phyloP scores from a whole-genome alignment of 2,329 filamentous ascomycete species.

The Orbilia javanica region DNA sequence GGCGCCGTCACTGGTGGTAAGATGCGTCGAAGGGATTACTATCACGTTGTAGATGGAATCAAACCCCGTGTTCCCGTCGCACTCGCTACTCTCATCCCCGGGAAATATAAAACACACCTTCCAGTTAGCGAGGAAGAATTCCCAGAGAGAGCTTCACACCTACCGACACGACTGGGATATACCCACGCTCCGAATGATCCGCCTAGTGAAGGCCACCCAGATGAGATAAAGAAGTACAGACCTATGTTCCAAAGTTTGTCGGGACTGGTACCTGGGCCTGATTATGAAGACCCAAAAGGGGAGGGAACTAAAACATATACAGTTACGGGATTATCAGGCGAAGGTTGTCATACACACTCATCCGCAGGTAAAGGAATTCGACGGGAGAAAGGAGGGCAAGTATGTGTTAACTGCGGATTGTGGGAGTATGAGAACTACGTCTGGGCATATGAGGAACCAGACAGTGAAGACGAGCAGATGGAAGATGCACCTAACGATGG shows the following conservation, averaged over 20 bases:
- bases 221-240: neutral
- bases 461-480: neutral
- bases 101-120: neutral
- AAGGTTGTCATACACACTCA: slow-evolving; percentile 28
- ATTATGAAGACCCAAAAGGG: slow-evolving; percentile 32
- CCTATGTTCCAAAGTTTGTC: slow-evolving; percentile 7
- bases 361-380: slow-evolving; percentile 4
- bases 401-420: slow-evolving; percentile 47
- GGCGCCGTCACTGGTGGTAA: slow-evolving; percentile 22
- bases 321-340: slow-evolving; percentile 17
- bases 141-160: neutral
- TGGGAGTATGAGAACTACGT: slow-evolving; percentile 53
- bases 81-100: slow-evolving; percentile 7
- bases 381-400: slow-evolving; percentile 25
- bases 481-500: neutral
- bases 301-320: slow-evolving; percentile 8
- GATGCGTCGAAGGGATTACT: slow-evolving; percentile 39
- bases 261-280: slow-evolving; percentile 6
- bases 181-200: slow-evolving; percentile 8
- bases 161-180: neutral
- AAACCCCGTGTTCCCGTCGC: slow-evolving; percentile 40
- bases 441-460: neutral
- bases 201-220: neutral
- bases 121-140: neutral
- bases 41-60: slow-evolving; percentile 17